Percentiles rank a stretch among this genome's conserved stretches.
Conservation (phyloP, 495 filamentous ascomycete genomes). For the Daldinia vernicosa region DNA sequence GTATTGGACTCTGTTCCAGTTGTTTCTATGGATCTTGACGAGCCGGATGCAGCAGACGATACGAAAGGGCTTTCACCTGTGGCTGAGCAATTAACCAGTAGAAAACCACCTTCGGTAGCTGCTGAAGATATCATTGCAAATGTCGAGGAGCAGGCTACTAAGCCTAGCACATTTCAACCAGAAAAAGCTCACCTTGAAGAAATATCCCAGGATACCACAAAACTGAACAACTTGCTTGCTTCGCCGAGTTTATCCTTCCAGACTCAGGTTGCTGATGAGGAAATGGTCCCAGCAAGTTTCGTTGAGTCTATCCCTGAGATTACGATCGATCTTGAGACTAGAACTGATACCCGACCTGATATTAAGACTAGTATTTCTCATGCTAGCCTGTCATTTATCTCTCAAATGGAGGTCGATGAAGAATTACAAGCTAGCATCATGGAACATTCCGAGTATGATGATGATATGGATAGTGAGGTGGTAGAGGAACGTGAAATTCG, state of each 20-base stretch:
- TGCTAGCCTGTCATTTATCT: slow-evolving; percentile 25
- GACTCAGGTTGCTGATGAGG: slow-evolving; percentile 29
- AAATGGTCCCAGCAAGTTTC: slow-evolving; percentile 16
- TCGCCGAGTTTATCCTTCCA: slow-evolving; percentile 35
- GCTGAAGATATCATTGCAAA: background rate
- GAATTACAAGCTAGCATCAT: slow-evolving; percentile 46
- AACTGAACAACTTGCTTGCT: background rate
- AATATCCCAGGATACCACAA: background rate
- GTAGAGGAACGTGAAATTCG: slow-evolving; percentile 1
- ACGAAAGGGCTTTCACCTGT: background rate
- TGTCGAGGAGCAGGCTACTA: background rate
- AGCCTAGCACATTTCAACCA: background rate
- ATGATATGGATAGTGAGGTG: background rate
- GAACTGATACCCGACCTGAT: slow-evolving; percentile 7
- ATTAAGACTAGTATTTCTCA: slow-evolving; percentile 9
- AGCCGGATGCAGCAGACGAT: slow-evolving; percentile 1
- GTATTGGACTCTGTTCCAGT: background rate
- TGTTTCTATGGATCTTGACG: slow-evolving; percentile 21
- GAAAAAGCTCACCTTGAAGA: slow-evolving; percentile 2
- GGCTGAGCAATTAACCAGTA: slow-evolving; percentile 1
- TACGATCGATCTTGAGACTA: background rate
- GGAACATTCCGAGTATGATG: slow-evolving; percentile 28
- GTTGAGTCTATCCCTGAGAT: background rate
- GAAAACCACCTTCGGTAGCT: background rate
- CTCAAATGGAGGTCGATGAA: slow-evolving; percentile 45